Evolutionary conservation across 257 asterid species (phyloP).

Genomic region (Jaltomata sinuosa): DNA sequence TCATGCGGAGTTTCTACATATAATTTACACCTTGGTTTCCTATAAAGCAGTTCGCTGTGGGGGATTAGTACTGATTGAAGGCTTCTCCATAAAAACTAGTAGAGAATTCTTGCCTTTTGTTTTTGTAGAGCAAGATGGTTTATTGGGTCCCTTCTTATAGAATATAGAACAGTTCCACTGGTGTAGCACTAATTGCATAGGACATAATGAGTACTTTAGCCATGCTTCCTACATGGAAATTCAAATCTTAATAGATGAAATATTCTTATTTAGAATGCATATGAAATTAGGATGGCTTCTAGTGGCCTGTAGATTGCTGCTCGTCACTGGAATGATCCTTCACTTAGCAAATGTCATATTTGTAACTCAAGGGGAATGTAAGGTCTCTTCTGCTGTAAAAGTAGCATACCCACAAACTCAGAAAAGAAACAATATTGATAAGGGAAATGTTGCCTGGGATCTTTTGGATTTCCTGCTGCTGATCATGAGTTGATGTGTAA

Average conservation of each 20-base stretch:
- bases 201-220: background rate
- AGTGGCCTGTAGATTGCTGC: background rate
- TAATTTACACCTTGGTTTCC: background rate
- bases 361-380: background rate
- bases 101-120: background rate
- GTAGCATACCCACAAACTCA: background rate
- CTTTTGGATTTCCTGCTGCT: background rate
- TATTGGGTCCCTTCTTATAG: background rate
- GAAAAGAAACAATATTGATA: background rate
- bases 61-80: too few species aligned
- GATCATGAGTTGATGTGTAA: background rate
- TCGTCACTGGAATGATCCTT: background rate
- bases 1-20: background rate
- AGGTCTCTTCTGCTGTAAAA: background rate
- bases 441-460: background rate
- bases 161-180: background rate
- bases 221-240: background rate
- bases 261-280: background rate
- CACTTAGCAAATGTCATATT: background rate
- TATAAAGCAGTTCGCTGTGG: background rate
- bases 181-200: background rate
- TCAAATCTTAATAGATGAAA: background rate
- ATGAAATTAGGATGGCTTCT: background rate
- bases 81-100: background rate
- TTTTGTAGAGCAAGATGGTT: background rate